Base-by-base conservation (phyloP, 2,329 filamentous ascomycete species). In the Nannizziopsis arthrosporioides region DNA sequence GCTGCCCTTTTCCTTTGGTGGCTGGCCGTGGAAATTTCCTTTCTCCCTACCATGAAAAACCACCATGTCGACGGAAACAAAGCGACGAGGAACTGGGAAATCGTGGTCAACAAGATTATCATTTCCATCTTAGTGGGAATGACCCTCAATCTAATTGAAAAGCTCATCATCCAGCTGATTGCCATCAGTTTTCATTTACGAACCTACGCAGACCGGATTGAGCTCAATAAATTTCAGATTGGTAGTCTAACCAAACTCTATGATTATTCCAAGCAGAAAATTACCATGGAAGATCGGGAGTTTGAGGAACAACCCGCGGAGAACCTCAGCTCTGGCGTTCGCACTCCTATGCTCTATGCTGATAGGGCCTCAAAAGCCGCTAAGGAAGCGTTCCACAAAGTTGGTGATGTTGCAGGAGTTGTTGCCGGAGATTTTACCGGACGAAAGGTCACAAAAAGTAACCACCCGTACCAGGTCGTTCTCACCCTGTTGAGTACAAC, bases 351-450 rank as follows among this genome's bases (percentile, higher is more conserved):
- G 63, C 73, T 77, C 39, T 71, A 83, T 38, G 73, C 94, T 22
- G 74, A 72, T n/a, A 73, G 77, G 45, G 81, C 80, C 1, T 80
- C 85, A 47, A 78, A 82, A 55, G 85, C 82, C 53, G 88, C 87
- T 12, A 81, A 81, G 35, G 77, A 82, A 42, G 85, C 81, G 0
- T 75, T 88, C 59, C 83, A 76, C 62, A 89, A 84, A 62, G 84
- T 94, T 47, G 86, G 87, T 35, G 84, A 92, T 59, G 80, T 93
- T 18, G 87, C 89, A 19, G 86, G 84, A 31, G 84, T 82, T 49
- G 81, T 95, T 37, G 89, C 88, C 8, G 89, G 88, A 12, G 90
- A 96, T 61, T 90, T 96, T 58, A 94, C 90, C 3, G 90, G 90
- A 19, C 81, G 80, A 51, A 66, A 73, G 51, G 71, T 81, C 11